These are phyloP conservation scores for Suhomyces faveliae DNA, from an alignment of 805 yeast genomes.

Conservation along the genomic window DNA sequence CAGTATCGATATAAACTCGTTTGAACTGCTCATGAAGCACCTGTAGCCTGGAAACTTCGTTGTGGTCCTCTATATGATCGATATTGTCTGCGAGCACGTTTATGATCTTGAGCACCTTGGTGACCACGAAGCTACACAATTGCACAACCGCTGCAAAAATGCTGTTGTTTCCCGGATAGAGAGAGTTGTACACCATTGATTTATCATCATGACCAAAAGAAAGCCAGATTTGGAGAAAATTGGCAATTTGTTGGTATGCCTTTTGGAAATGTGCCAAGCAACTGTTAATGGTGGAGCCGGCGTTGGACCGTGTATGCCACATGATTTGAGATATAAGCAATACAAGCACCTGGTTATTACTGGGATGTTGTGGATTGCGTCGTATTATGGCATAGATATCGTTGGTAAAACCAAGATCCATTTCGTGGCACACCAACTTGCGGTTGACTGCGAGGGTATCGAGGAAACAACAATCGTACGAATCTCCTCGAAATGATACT, in stretches of 20 bases:
- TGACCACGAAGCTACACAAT: slow-evolving; percentile 9
- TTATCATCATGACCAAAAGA: slow-evolving; percentile 11
- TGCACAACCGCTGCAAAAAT: slow-evolving; percentile 21
- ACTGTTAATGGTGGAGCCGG: slow-evolving; percentile 1
- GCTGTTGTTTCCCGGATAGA: slow-evolving; percentile 25
- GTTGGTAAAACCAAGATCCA: neutral
- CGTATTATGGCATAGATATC: slow-evolving; percentile 11
- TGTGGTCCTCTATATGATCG: neutral
- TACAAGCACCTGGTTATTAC: slow-evolving; percentile 20
- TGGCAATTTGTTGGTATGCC: slow-evolving; percentile 1
- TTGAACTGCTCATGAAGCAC: neutral
- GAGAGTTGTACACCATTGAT: slow-evolving; percentile 23
- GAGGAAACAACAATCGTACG: slow-evolving; percentile 23
- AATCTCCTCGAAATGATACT: neutral
- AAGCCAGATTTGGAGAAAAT: slow-evolving; percentile 18
- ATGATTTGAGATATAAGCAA: slow-evolving; percentile 16
- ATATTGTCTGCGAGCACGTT: neutral
- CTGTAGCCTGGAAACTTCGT: neutral
- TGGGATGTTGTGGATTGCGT: slow-evolving; percentile 18
- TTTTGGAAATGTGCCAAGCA: neutral
- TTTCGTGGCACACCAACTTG: slow-evolving; percentile 7
- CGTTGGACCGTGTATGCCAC: slow-evolving; percentile 3
- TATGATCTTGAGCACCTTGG: slow-evolving; percentile 7
- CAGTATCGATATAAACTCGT: neutral
- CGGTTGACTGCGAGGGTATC: slow-evolving; percentile 20